These are phyloP conservation scores for Penicillium brasilianum DNA, from an alignment of 2,329 filamentous ascomycete genomes.

Conservation along the genomic window DNA sequence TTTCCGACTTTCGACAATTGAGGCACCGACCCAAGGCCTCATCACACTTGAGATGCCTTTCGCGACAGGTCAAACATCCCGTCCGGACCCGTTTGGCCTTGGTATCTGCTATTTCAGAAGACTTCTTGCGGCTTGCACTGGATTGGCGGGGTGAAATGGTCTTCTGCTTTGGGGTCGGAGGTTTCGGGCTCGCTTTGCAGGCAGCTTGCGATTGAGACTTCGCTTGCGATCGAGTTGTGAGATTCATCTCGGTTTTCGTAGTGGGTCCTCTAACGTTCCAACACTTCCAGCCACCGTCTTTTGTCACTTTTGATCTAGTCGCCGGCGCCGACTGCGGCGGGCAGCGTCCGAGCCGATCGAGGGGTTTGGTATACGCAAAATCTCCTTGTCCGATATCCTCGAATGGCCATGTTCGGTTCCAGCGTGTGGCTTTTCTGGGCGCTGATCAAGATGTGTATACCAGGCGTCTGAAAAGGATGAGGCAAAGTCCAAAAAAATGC, in stretches of 20 bases:
- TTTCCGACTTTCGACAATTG: constrained; percentile 87
- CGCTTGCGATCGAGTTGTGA: constrained; percentile 23
- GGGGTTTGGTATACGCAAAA: constrained; percentile 24
- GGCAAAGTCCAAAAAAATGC: not conserved
- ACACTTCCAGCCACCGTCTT: not conserved
- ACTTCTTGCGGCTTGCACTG: constrained; percentile 32
- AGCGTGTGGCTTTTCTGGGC: not conserved
- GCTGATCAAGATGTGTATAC: not conserved
- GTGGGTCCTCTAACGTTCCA: not conserved
- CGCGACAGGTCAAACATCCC: constrained; percentile 86
- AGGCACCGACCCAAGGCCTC: constrained; percentile 69
- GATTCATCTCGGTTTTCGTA: constrained; percentile 23
- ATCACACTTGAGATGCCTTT: constrained; percentile 90
- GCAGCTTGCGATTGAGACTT: constrained; percentile 20
- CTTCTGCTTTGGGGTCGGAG: constrained; percentile 25
- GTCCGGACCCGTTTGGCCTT: constrained; percentile 89
- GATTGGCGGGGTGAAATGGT: constrained; percentile 22
- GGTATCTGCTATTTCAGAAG: constrained; percentile 29
- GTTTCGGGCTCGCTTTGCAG: constrained; percentile 15
- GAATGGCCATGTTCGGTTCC: constrained; percentile 32
- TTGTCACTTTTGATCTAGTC: constrained; percentile 21
- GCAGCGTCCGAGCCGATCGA: constrained; percentile 14
- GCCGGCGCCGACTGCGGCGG: constrained; percentile 23
- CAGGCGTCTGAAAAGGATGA: constrained; percentile 1
- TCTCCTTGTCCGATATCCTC: constrained; percentile 21